Base-by-base conservation (phyloP, 2,329 filamentous ascomycete genomes). In the Pseudogymnoascus sp. region DNA sequence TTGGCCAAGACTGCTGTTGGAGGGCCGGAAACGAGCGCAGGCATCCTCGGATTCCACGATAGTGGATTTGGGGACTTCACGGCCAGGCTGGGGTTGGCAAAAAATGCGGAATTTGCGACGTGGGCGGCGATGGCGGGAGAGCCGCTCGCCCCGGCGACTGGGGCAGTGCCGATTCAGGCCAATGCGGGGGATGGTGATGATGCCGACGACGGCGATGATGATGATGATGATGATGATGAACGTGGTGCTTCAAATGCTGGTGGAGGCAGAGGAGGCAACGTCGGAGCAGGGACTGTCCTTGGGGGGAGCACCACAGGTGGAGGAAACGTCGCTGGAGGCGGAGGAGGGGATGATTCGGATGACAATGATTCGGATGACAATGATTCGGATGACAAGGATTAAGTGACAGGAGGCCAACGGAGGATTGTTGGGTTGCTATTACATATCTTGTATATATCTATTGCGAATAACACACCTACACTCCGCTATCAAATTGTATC, bases 21-120 rank as follows among this genome's bases (percentile, higher is more conserved):
- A 0, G 68, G 72, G 40, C 66, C 70, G 0, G 67, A 59, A 1
- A 64, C 68, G 14, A 66, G 70, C 0, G 70, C 67, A 0, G 71
- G 68, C 3, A 60, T 64, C 1, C 67, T 76, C 4, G 68, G 67
- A 0, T 75, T 75, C 53, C 74, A 75, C 63, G 69, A 76, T 59
- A 62, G 65, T 3, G 73, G 74, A 0, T 68, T 63, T 56, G 66
- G 67, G 16, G 62, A 65, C 19, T 66, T 69, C 60, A 64, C 63
- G 29, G 61, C 68, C 24, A 64, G 62, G 19, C 33, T 69, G 13
- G 38, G 61, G 21, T 44, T 33, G 16, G 67, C 68, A 8, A 62
- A 61, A 13, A 67, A 63, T 13, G 62, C 66, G 1, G 40, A 59
- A 11, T 69, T 65, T 24, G 29, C 63, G 11, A 64, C 64, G 6